These are phyloP conservation scores for Forsythia suspensa DNA, from an alignment of 257 asterid genomes.

Conservation along the genomic window DNA sequence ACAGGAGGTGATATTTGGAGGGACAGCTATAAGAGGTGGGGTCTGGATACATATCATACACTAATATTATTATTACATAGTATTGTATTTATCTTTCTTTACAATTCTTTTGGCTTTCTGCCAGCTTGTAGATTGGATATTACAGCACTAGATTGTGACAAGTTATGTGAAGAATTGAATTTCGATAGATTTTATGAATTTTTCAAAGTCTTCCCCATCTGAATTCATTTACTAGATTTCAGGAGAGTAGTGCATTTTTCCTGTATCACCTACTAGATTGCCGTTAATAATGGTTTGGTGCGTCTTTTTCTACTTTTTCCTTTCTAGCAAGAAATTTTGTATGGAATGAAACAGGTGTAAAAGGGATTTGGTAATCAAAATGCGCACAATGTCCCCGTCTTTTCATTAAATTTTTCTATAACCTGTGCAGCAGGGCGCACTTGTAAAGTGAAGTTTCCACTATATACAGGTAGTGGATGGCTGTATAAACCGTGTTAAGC, in stretches of 20 bases:
- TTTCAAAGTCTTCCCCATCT: not conserved
- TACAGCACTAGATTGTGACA: not conserved
- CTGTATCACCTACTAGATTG: not conserved
- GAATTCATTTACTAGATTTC: not conserved
- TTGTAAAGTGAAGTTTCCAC: too few relatives aligned
- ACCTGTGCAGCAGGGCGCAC: too few relatives aligned
- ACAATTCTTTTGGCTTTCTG: slow-evolving; percentile 12
- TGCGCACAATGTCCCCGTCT: not conserved
- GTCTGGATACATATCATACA: not conserved
- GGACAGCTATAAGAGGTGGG: slow-evolving; percentile 3
- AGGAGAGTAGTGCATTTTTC: not conserved
- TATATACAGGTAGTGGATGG: too few relatives aligned
- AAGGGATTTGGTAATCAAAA: not conserved
- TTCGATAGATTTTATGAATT: not conserved
- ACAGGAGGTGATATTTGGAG: slow-evolving; percentile 1
- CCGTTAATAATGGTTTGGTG: not conserved
- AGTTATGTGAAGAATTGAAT: not conserved
- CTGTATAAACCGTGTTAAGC: too few relatives aligned
- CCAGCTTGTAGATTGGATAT: slow-evolving; percentile 16
- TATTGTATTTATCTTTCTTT: slow-evolving; percentile 4
- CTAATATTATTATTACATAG: slow-evolving; percentile 12
- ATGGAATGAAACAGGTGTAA: not conserved
- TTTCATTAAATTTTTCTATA: not conserved
- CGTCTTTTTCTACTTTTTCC: not conserved
- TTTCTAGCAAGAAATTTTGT: not conserved